phyloP scores from a whole-genome alignment of 768 basidiomycete genomes.

The Imleria badia region DNA sequence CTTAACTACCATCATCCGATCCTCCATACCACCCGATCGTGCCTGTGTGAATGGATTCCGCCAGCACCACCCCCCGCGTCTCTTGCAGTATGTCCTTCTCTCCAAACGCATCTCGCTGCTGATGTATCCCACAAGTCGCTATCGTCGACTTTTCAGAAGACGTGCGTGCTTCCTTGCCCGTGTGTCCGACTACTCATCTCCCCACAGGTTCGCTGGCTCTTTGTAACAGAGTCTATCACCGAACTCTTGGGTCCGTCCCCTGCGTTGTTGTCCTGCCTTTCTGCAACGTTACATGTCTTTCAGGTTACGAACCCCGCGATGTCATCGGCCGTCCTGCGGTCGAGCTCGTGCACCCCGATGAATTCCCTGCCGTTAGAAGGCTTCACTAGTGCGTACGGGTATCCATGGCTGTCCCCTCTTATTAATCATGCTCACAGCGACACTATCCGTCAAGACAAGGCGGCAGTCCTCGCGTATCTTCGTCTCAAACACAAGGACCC shows the following conservation, averaged over 20 bases:
- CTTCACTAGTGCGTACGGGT: conserved; percentile 59
- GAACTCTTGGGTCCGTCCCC: conserved; percentile 56
- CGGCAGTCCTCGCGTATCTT: conserved; percentile 74
- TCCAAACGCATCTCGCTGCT: conserved; percentile 1
- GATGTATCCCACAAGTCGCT: conserved; percentile 48
- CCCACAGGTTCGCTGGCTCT: conserved; percentile 62
- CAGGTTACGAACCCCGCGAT: conserved; percentile 75
- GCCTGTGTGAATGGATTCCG: conserved; percentile 36
- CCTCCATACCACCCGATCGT: neutral
- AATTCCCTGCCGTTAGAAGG: conserved; percentile 61
- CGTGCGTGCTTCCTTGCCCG: conserved; percentile 35
- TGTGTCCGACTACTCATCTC: neutral
- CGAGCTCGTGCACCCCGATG: conserved; percentile 80
- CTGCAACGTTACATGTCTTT: neutral
- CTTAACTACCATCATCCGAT: neutral
- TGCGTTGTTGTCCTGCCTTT: neutral
- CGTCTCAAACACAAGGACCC: conserved; percentile 80
- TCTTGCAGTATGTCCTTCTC: conserved; percentile 67
- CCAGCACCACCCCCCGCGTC: conserved; percentile 50
- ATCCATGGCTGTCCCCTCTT: neutral
- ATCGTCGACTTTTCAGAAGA: conserved; percentile 81
- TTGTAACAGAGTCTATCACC: conserved; percentile 61
- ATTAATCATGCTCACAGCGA: conserved; percentile 43
- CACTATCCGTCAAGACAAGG: conserved; percentile 76
- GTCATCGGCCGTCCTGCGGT: conserved; percentile 67